These are phyloP conservation scores for Kwoniella shivajii DNA, from an alignment of 1,284 basidiomycete species.

Conservation along the genomic window DNA sequence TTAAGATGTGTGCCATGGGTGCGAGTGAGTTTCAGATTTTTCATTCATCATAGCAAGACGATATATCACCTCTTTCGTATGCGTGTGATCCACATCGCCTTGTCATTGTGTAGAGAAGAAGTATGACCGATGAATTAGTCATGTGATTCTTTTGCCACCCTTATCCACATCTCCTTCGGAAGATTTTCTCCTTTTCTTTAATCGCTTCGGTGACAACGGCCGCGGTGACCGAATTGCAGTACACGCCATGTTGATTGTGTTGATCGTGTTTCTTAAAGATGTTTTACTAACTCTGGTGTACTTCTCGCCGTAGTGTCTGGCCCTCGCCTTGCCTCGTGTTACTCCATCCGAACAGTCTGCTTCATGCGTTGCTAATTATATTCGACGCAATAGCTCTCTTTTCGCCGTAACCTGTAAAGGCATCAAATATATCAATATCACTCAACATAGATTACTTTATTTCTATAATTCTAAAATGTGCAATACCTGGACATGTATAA, in stretches of 20 bases:
- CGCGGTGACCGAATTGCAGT: not conserved
- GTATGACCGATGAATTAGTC: too few species aligned
- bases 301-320: conserved; percentile 13
- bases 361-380: conserved; percentile 18
- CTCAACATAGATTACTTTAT: not conserved
- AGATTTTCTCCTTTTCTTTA: too few species aligned
- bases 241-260: not conserved
- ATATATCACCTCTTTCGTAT: not conserved
- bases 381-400: not conserved
- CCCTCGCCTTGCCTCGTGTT: conserved; percentile 20
- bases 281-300: not conserved
- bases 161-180: not conserved
- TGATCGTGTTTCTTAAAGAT: not conserved
- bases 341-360: conserved; percentile 20
- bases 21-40: conserved; percentile 16
- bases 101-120: not conserved
- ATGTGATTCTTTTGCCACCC: not conserved
- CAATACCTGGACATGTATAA: not conserved
- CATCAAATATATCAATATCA: not conserved
- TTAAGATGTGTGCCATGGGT: conserved; percentile 21
- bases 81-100: not conserved
- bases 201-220: not conserved
- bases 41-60: not conserved
- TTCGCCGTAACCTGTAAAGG: not conserved
- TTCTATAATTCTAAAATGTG: not conserved